phyloP scores from a whole-genome alignment of 345 rosid species.

The Dipteronia dyeriana region DNA sequence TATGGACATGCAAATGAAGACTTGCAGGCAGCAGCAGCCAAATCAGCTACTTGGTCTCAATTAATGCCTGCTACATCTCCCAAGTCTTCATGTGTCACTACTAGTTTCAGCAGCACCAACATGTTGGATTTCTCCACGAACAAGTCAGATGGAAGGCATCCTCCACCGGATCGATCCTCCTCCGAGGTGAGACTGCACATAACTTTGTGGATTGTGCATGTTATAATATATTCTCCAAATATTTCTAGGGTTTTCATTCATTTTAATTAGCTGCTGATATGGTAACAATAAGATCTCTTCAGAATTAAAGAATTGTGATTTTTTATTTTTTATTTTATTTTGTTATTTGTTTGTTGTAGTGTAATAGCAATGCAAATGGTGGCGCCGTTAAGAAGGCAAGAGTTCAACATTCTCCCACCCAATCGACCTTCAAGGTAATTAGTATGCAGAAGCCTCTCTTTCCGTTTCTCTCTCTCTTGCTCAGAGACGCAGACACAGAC shows the following conservation, averaged over 20 bases:
- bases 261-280: not conserved
- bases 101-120: conserved; percentile 51
- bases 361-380: conserved; percentile 73
- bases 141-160: conserved; percentile 59
- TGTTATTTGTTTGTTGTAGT: conserved; percentile 35
- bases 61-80: conserved; percentile 60
- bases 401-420: conserved; percentile 79
- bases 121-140: conserved; percentile 71
- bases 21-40: conserved; percentile 32
- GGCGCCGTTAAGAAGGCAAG: conserved; percentile 89
- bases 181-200: conserved; percentile 52
- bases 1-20: conserved; percentile 50
- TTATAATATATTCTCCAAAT: not conserved
- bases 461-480: conserved; percentile 22
- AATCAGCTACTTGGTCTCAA: conserved; percentile 45
- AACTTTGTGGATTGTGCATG: not conserved
- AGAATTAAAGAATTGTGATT: not conserved
- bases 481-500: conserved; percentile 40
- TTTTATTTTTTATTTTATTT: not conserved
- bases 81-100: conserved; percentile 61
- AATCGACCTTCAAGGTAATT: conserved; percentile 76
- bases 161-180: conserved; percentile 67
- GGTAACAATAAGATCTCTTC: not conserved
- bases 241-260: conserved; percentile 13
- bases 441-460: conserved; percentile 17